Evolutionary conservation across 2,329 filamentous ascomycete genomes (phyloP).

Genomic region (Ophiocordyceps camponoti-leonardi): DNA sequence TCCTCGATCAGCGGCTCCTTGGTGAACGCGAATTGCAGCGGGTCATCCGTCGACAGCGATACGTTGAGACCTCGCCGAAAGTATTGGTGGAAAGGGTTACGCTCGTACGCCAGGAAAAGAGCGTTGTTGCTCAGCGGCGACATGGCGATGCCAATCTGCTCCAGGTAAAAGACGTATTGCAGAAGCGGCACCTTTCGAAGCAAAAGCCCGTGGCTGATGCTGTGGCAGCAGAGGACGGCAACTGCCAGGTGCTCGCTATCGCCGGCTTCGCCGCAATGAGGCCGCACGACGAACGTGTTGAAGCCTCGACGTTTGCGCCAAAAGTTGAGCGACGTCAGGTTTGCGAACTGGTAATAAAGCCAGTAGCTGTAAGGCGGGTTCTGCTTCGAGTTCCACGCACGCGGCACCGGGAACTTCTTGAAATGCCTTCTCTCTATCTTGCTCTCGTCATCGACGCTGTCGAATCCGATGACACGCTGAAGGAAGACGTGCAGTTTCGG

Average conservation of each 20-base stretch:
- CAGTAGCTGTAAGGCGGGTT: slow-evolving; percentile 98
- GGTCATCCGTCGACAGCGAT: slow-evolving; percentile 90
- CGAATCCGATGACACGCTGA: slow-evolving; percentile 89
- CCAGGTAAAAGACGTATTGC: slow-evolving; percentile 94
- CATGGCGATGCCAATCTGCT: slow-evolving; percentile 98
- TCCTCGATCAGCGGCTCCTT: slow-evolving; percentile 97
- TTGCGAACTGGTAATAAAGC: slow-evolving; percentile 95
- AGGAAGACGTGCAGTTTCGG: slow-evolving; percentile 90
- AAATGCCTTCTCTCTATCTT: slow-evolving; percentile 90
- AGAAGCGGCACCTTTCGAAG: slow-evolving; percentile 86
- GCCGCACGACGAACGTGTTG: slow-evolving; percentile 85
- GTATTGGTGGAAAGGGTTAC: slow-evolving; percentile 91
- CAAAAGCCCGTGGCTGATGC: slow-evolving; percentile 86
- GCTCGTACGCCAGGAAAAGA: slow-evolving; percentile 86
- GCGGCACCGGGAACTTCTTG: slow-evolving; percentile 84
- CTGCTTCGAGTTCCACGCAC: slow-evolving; percentile 76
- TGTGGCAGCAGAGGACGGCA: slow-evolving; percentile 82
- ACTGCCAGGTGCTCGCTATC: slow-evolving; percentile 93
- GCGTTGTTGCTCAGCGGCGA: slow-evolving; percentile 98
- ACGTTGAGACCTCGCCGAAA: slow-evolving; percentile 92
- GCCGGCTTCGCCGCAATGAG: slow-evolving; percentile 91
- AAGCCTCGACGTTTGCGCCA: slow-evolving; percentile 86
- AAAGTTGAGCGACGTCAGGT: slow-evolving; percentile 80
- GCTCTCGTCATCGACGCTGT: slow-evolving; percentile 96
- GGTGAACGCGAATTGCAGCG: slow-evolving; percentile 93